Base-by-base conservation (phyloP, 2,329 filamentous ascomycete genomes). In the Ceratocystis destructans region DNA sequence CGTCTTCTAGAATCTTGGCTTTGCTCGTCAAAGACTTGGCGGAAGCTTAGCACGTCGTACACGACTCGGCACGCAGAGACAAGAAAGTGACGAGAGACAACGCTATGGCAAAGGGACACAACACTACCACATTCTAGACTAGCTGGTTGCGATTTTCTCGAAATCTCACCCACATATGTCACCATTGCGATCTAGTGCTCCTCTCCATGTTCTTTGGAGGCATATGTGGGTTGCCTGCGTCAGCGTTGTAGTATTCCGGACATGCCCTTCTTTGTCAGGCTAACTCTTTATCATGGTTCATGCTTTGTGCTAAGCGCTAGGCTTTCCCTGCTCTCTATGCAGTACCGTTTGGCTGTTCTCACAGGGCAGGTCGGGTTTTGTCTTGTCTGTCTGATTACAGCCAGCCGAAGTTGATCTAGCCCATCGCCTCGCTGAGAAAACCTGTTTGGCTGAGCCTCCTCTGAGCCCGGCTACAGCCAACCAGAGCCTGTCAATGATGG, bases 11-110 rank as follows among this genome's bases (percentile, higher is more conserved):
- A 59, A 59, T 59, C 55, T 59, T 59, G 55, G 55, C 55, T 59
- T 7, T 41, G 37, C 31, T 37, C 28, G 28, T 33, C 55, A 59
- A 59, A 20, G 55, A 31, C 55, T 59, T 59, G 55, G 55, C 55
- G 10, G 55, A 59, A 59, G 55, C 55, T 59, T 59, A 59, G 55
- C 55, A 37, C 33, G 55, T 37, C 31, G 55, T 20, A 59, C 55
- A 53, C 25, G 48, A 22, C 22, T 25, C 22, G 37, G 12, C 37
- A 41, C 37, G 10, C n/a, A 53, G 22, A 25, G n/a, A 53, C 48
- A 22, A 53, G n/a, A 41, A 41, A 41, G 37, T 10, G 37, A 41
- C 37, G 12, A 41, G 37, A 41, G 37, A 41, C 37, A 41, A 41
- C 37, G 37, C 37, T 15, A 15, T 41, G 10, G 37, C 37, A 41